Conservation (phyloP, 2,329 filamentous ascomycete genomes). For the Scopulariopsis brevicaulis region DNA sequence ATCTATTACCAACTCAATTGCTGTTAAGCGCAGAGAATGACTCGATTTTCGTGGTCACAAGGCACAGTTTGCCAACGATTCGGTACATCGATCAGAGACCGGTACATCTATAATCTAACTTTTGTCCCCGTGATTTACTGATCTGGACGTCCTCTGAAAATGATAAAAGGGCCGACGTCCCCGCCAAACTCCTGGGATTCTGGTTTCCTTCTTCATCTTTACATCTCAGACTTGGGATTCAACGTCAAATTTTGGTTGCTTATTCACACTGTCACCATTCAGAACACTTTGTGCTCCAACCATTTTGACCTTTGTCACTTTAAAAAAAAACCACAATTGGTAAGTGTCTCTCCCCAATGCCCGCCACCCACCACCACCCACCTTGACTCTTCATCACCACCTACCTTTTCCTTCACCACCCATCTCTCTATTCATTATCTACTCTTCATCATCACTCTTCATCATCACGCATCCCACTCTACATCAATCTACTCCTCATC, state of each 20-base stretch:
- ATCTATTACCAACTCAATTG: too few relatives aligned
- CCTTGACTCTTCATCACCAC: neutral
- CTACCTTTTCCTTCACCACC: neutral
- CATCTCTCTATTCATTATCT: neutral
- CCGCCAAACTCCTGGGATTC: neutral
- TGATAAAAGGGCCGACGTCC: neutral
- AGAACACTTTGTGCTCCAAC: neutral
- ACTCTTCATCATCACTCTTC: neutral
- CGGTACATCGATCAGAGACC: too few relatives aligned
- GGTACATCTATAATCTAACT: too few relatives aligned
- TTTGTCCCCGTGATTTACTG: neutral
- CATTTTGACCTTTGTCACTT: neutral
- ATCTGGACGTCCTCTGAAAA: neutral
- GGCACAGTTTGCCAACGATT: too few relatives aligned
- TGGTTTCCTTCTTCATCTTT: slow-evolving; percentile 10
- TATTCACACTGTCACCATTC: neutral
- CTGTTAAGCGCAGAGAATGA: too few relatives aligned
- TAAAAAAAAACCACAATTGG: neutral
- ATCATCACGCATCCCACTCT: neutral
- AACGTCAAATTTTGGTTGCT: neutral
- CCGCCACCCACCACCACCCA: neutral
- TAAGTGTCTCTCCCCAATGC: neutral
- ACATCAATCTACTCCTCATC: neutral
- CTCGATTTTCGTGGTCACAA: too few relatives aligned
- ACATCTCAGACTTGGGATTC: neutral